Evolutionary conservation across 257 asterid genomes (phyloP).

Genomic region (Thymus mandschuricus): DNA sequence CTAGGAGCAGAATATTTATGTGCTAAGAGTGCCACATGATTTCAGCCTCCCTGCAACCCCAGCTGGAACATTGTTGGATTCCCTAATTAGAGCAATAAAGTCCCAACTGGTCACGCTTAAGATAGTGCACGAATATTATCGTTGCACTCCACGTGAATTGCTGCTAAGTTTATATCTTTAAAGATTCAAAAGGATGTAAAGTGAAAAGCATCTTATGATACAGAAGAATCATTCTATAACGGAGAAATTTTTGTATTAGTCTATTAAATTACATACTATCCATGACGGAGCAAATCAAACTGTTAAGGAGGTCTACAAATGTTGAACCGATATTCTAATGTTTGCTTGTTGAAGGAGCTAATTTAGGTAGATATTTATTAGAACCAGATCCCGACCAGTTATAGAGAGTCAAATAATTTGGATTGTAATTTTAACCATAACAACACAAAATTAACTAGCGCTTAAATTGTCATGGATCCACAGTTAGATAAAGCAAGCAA

Average conservation of each 20-base stretch:
- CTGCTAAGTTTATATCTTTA: neutral
- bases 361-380: neutral
- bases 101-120: neutral
- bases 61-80: neutral
- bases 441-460: neutral
- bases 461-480: neutral
- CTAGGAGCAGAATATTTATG: neutral
- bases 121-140: neutral
- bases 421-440: neutral
- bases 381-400: constrained; percentile 1
- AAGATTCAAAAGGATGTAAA: neutral
- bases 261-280: neutral
- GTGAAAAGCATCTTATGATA: neutral
- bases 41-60: neutral
- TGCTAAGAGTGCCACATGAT: neutral
- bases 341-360: neutral
- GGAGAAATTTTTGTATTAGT: neutral
- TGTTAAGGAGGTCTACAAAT: neutral
- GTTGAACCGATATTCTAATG: neutral
- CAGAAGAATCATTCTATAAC: neutral
- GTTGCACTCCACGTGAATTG: neutral
- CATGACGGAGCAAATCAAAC: neutral
- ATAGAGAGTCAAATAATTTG: neutral
- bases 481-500: neutral
- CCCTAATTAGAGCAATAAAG: neutral